Evolutionary conservation across 2,329 filamentous ascomycete genomes (phyloP).

Genomic region (Pseudocercospora musae): DNA sequence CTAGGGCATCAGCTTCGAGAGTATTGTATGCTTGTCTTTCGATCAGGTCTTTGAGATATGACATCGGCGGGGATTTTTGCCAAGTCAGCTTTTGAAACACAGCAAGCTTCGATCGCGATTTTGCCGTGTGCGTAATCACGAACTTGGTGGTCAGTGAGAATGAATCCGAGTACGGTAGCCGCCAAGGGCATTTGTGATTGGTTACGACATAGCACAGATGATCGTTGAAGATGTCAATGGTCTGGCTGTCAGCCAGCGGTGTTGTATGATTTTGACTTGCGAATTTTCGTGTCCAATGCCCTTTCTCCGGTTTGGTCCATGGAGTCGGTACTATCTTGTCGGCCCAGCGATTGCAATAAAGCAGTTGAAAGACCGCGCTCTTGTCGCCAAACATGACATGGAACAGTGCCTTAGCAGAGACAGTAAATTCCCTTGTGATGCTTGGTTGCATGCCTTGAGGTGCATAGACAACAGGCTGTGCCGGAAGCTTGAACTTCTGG

Average conservation of each 20-base stretch:
- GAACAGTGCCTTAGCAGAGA: constrained; percentile 91
- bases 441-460: constrained; percentile 76
- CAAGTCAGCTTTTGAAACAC: constrained; percentile 87
- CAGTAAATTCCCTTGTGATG: constrained; percentile 78
- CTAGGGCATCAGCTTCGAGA: constrained; percentile 66
- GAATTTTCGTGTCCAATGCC: constrained; percentile 61
- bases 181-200: constrained; percentile 68
- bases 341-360: constrained; percentile 79
- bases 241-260: constrained; percentile 72
- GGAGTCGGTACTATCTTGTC: constrained; percentile 79
- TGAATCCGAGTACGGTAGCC: constrained; percentile 73
- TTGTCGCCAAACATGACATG: constrained; percentile 96
- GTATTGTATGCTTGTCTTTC: constrained; percentile 70
- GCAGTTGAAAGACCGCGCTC: constrained; percentile 85
- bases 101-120: constrained; percentile 87
- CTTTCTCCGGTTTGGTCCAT: constrained; percentile 69
- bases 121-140: constrained; percentile 88
- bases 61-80: constrained; percentile 52
- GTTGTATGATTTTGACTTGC: constrained; percentile 37
- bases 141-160: constrained; percentile 86
- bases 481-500: constrained; percentile 76
- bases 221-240: constrained; percentile 65
- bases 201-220: constrained; percentile 65
- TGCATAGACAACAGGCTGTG: constrained; percentile 76
- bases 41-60: constrained; percentile 51